Base-by-base conservation (phyloP, 106 monocot genomes). In the Allium sativum region DNA sequence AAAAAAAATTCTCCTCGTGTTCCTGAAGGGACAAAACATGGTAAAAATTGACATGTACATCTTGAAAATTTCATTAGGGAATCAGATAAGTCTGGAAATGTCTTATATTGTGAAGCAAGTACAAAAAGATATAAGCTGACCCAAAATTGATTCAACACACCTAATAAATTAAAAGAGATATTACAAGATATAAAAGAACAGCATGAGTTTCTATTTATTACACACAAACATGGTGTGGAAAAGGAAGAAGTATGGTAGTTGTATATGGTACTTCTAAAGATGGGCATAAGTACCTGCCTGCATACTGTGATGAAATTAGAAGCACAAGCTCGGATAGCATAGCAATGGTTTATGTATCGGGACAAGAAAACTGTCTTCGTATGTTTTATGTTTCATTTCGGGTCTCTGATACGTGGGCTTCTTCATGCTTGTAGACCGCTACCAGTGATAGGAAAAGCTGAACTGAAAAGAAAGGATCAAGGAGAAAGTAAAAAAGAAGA, bases 191-290 rank as follows among this genome's bases (percentile, higher is more conserved):
- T 96, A 18, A 78, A 75, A 2, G 95, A 90, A 43, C 77, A 96
- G 46, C 95, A 96, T 70, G 95, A 15, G 90, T 96, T 20, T 86
- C 90, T 18, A 90, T 96, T 19, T 87, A 86, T 51, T 96, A 96
- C 62, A 96, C 90, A 90, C 95, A 96, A 68, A 90, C 95, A 14
- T 96, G 95, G 95, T 78, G 95, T 53, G 95, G 95, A 12, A 96
- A 96, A 61, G 95, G 90, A 65, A 72, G 95, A 12, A 96, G 95
- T 55, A 79, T 96, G 79, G 95, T 90, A 52, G 84, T 84, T 9
- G 84, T 96, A 48, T 87, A 96, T 75, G 95, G 95, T 41, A 96
- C 95, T 11, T 82, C 84, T 63, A 90, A 96, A 54, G 90, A 96
- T 58, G 95, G 95, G 21, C 90, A 81, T 44, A 83, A 81, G n/a